A percentile compares a stretch with the other conserved stretches of the same genome.
phyloP scores from a whole-genome alignment of 495 filamentous ascomycete species.

The Talaromyces nanjingensis region DNA sequence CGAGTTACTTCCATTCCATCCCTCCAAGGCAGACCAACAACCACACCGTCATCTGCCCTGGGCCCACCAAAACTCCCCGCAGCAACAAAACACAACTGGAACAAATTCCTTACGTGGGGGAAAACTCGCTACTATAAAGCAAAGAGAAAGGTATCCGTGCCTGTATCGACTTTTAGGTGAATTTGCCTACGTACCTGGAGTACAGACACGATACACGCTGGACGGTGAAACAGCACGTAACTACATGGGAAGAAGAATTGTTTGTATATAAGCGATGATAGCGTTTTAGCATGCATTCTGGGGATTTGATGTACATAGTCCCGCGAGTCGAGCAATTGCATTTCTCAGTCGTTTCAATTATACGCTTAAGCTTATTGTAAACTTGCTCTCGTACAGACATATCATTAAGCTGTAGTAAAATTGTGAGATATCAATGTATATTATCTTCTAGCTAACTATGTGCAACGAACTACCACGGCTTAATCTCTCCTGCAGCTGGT shows the following conservation, averaged over 20 bases:
- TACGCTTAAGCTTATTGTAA: background rate
- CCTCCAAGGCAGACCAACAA: background rate
- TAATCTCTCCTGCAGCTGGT: conserved; percentile 30
- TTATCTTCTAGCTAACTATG: background rate
- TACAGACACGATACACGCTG: background rate
- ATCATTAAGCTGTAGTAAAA: background rate
- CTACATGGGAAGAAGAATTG: background rate
- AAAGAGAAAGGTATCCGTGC: conserved; percentile 23
- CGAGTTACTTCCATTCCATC: background rate
- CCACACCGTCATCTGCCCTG: conserved; percentile 12
- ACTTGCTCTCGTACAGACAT: background rate
- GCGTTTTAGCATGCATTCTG: conserved; percentile 6
- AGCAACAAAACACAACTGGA: conserved; percentile 31
- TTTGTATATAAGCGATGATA: conserved; percentile 9
- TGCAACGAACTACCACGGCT: conserved; percentile 29
- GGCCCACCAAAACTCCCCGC: conserved; percentile 29
- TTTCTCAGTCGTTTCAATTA: background rate
- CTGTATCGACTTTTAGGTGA: conserved; percentile 1
- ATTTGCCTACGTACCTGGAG: background rate
- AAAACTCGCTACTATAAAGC: conserved; percentile 41
- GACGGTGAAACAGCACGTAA: background rate
- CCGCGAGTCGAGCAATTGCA: conserved; percentile 1
- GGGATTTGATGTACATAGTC: conserved; percentile 5
- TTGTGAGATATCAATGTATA: background rate
- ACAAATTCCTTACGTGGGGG: conserved; percentile 43